Percentiles rank a stretch among this genome's conserved stretches.
Evolutionary conservation across 192 early-diverging fungal species (phyloP).

Genomic region (Hyaloraphidium curvatum): DNA sequence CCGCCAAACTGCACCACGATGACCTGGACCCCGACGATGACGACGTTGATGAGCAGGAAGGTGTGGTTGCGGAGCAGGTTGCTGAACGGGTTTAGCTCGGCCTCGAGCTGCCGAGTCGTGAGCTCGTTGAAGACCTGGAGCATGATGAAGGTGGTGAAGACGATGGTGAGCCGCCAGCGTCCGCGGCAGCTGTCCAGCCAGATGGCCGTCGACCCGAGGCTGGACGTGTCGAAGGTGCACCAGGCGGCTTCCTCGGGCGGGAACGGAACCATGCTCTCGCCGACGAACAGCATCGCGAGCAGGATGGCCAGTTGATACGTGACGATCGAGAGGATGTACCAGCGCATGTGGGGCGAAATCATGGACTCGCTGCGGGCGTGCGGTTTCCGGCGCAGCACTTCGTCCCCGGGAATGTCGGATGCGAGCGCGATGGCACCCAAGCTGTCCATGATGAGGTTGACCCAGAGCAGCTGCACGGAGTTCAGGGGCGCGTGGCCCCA

Average conservation of each 20-base stretch:
- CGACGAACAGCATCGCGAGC: slow-evolving; percentile 16
- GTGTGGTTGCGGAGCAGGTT: slow-evolving; percentile 23
- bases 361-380: slow-evolving; percentile 23
- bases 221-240: background rate
- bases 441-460: slow-evolving; percentile 43
- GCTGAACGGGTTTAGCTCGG: slow-evolving; percentile 30
- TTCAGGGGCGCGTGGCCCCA: slow-evolving; percentile 24
- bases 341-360: slow-evolving; percentile 21
- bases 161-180: slow-evolving; percentile 42
- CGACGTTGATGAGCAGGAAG: slow-evolving; percentile 21
- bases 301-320: slow-evolving; percentile 26
- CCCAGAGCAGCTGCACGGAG: slow-evolving; percentile 39
- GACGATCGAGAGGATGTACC: slow-evolving; percentile 26
- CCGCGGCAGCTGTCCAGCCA: slow-evolving; percentile 4
- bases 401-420: slow-evolving; percentile 32
- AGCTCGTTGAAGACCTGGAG: slow-evolving; percentile 81
- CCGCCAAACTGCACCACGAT: slow-evolving; percentile 18
- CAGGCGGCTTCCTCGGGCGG: background rate
- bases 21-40: slow-evolving; percentile 27
- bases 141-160: slow-evolving; percentile 87
- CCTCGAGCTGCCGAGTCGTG: slow-evolving; percentile 44
- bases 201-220: slow-evolving; percentile 2
- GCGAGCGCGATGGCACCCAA: slow-evolving; percentile 33
- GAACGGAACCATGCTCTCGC: background rate
- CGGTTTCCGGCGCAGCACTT: slow-evolving; percentile 28